Base-by-base conservation (phyloP, 139 green algal genomes). In the Tetradesmus lagerheimii region DNA sequence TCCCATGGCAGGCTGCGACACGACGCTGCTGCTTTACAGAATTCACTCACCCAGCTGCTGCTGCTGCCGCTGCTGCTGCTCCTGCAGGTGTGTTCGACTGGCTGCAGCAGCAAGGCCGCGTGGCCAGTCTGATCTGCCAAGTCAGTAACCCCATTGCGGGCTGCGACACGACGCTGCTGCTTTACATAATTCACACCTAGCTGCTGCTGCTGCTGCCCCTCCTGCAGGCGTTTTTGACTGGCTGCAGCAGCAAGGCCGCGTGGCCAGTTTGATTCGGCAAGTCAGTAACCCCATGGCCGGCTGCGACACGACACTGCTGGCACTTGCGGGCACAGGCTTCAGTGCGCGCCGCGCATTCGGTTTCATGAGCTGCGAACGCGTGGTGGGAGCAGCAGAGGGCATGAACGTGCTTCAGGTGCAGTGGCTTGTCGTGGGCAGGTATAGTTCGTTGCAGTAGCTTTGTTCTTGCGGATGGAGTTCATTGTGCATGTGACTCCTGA, bases 241-340 rank as follows among this genome's bases (percentile, higher is more conserved):
- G 97, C 91, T 99, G 41, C 37, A 86, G 43, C 79, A 87, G 39
- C 90, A 93, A 47, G 91, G 93, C 15, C 89, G 96, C 5, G 89
- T 94, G 88, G 96, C 96, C 2, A 96, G 94, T 0, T 88, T 99
- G 9, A 93, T 99, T 41, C 95, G 97, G 2, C 98, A 99, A 92
- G 99, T 99, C 94, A 96, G 94, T 96, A 99, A 99, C 93, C 98
- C 98, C 9, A 97, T 99, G 93, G 98, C 98, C 2, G 97, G 95
- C 27, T 97, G 92, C 14, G 98, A 99, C 94, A 97, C 94, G 71
- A 99, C 98, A 6, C 93, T 99, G 90, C 94, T 99, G 57, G 96
- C 98, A 20, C 96, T 99, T 47, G 94, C 98, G 37, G 98, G 71
- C n/a, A 93, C 39, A 91, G 98, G 82, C 27, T 86, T 88, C 39